A percentile compares a stretch with the other conserved stretches of the same genome.
Conservation (phyloP, 441 rosid genomes). For the Jatropha podagrica region DNA sequence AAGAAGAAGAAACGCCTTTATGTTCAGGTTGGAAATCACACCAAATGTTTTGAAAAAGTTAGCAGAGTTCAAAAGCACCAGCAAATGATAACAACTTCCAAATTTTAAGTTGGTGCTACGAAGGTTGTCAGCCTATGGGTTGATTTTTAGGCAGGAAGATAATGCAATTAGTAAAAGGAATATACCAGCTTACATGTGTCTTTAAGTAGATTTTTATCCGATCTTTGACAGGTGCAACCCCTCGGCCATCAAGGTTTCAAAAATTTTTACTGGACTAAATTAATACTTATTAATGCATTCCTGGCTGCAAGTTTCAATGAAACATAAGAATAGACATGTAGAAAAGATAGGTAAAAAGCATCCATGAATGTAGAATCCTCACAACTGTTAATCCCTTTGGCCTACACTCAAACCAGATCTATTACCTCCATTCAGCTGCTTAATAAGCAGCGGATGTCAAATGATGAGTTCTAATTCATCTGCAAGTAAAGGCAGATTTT, state of each 20-base stretch:
- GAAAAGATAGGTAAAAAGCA: background rate
- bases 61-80: background rate
- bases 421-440: background rate
- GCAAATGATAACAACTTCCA: background rate
- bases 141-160: background rate
- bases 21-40: background rate
- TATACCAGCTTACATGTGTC: background rate
- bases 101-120: background rate
- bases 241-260: background rate
- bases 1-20: background rate
- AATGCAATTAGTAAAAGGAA: background rate
- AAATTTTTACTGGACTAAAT: background rate
- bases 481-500: background rate
- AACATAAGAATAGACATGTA: background rate
- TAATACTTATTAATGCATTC: background rate
- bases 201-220: background rate
- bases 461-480: background rate
- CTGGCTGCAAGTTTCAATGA: background rate
- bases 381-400: background rate
- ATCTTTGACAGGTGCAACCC: background rate
- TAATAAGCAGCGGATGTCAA: background rate
- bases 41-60: background rate
- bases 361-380: background rate
- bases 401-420: background rate
- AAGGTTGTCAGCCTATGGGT: background rate